Conservation (phyloP, 2,329 filamentous ascomycete species). For the Fusarium metavorans region DNA sequence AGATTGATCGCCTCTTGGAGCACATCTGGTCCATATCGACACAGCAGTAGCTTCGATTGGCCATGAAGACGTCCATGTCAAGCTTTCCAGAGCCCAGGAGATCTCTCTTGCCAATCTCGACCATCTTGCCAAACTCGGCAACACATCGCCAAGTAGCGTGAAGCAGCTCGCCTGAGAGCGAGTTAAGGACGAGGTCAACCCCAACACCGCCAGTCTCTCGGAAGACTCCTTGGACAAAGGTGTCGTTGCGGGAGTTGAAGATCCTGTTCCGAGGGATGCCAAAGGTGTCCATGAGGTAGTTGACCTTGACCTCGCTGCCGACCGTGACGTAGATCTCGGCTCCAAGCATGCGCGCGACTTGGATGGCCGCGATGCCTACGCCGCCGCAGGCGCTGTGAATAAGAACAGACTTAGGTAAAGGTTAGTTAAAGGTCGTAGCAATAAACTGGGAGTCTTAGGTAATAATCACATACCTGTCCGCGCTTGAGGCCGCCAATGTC, state of each 20-base stretch:
- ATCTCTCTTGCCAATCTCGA: constrained; percentile 61
- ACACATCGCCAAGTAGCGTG: constrained; percentile 59
- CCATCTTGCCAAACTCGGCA: constrained; percentile 57
- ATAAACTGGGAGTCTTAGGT: background rate
- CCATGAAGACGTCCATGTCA: constrained; percentile 58
- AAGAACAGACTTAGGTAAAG: constrained; percentile 43
- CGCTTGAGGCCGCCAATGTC: constrained; percentile 28
- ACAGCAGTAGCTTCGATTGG: constrained; percentile 49
- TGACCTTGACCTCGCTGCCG: constrained; percentile 50
- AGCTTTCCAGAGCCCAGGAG: constrained; percentile 54
- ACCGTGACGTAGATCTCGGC: constrained; percentile 54
- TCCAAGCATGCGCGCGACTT: constrained; percentile 45
- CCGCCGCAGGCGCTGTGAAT: constrained; percentile 52
- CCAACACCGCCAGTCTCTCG: constrained; percentile 44
- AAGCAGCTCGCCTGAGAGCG: constrained; percentile 55
- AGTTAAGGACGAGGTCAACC: constrained; percentile 56
- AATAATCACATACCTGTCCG: constrained; percentile 4
- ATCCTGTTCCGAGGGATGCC: constrained; percentile 49
- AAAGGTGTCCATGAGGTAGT: constrained; percentile 48
- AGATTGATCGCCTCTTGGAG: constrained; percentile 13
- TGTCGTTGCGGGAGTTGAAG: constrained; percentile 48
- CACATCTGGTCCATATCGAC: constrained; percentile 49
- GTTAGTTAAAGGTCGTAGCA: background rate
- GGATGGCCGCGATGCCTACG: constrained; percentile 50
- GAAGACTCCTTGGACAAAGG: constrained; percentile 48